Percentiles rank a stretch among this genome's conserved stretches.
Evolutionary conservation across 129 eudicot species (phyloP).

Genomic region (Chrysanthemum makinoi): DNA sequence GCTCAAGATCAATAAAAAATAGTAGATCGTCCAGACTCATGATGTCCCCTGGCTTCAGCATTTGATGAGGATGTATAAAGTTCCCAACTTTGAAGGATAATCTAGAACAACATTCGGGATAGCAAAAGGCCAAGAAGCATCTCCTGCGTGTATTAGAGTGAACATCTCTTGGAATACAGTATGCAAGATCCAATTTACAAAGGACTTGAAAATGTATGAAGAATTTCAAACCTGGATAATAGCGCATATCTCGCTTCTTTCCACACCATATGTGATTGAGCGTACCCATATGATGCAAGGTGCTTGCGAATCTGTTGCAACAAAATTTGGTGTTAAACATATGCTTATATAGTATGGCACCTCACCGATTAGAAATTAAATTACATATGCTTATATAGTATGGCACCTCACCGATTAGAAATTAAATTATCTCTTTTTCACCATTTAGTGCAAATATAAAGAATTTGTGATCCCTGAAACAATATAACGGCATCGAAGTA

Average conservation of each 20-base stretch:
- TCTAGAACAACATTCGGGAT: conserved; percentile 57
- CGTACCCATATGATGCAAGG: conserved; percentile 30
- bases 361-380: not conserved
- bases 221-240: conserved; percentile 32
- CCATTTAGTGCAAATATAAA: not conserved
- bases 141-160: conserved; percentile 48
- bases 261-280: conserved; percentile 21
- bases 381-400: not conserved
- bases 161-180: not conserved
- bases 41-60: conserved; percentile 27
- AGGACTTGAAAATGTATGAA: not conserved
- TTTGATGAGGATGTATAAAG: conserved; percentile 26
- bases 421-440: not conserved
- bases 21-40: conserved; percentile 39
- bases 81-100: conserved; percentile 32
- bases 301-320: conserved; percentile 41
- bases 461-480: not conserved
- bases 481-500: not conserved
- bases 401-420: not conserved
- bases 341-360: conserved; percentile 9
- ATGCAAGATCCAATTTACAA: not conserved
- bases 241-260: too few species aligned
- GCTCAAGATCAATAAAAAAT: conserved; percentile 55
- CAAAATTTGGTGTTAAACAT: conserved; percentile 1
- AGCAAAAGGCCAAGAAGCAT: conserved; percentile 79